Conservation (phyloP, 2,329 filamentous ascomycete genomes). For the Hymenoscyphus occultus region DNA sequence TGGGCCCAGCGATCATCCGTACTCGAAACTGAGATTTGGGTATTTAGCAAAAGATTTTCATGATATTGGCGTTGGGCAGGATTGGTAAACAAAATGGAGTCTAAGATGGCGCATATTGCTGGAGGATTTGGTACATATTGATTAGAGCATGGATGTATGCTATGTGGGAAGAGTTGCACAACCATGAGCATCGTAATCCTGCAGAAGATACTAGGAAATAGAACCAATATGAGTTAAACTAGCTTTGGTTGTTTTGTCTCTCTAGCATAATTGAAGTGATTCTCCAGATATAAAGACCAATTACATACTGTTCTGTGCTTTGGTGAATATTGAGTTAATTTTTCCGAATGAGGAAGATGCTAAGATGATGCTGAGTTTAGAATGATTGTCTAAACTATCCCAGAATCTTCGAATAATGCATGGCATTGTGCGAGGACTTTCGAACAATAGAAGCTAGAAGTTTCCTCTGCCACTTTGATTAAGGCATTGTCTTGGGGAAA, state of each 20-base stretch:
- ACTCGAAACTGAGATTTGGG: background rate
- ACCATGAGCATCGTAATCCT: background rate
- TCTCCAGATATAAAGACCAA: background rate
- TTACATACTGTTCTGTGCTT: background rate
- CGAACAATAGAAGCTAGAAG: no score
- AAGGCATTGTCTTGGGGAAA: no score
- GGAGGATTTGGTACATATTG: background rate
- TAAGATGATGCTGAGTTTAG: no score
- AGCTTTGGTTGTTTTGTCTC: background rate
- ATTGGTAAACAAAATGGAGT: conserved; percentile 5
- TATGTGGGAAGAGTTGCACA: background rate
- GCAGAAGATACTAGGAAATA: no score
- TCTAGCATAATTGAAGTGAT: background rate
- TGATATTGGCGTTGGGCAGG: background rate
- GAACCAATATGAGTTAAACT: no score
- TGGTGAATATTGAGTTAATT: background rate
- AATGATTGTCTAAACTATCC: no score
- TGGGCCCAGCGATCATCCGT: conserved; percentile 71
- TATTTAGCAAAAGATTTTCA: background rate
- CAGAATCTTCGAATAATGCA: no score
- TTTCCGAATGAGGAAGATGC: background rate
- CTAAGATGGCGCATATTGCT: conserved; percentile 1
- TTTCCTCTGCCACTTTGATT: no score
- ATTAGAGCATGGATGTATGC: background rate
- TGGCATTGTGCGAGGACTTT: no score